These are phyloP conservation scores for Fusarium sp. DNA, from an alignment of 2,329 filamentous ascomycete species.

Conservation along the genomic window DNA sequence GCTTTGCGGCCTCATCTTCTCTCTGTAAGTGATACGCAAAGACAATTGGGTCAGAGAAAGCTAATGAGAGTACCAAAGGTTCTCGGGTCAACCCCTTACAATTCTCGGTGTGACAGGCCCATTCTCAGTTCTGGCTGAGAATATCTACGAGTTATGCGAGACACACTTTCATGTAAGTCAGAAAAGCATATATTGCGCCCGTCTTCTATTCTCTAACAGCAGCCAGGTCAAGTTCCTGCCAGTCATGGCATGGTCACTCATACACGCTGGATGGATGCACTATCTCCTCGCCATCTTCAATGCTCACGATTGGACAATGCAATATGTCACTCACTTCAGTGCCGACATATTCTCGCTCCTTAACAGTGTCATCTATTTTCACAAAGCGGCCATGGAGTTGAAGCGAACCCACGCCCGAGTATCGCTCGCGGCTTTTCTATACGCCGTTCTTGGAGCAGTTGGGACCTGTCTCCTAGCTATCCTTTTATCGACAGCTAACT, in stretches of 20 bases:
- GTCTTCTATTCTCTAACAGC: constrained; percentile 2
- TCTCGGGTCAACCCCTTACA: constrained; percentile 72
- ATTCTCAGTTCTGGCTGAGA: constrained; percentile 75
- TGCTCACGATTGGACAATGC: constrained; percentile 78
- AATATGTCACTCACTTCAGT: constrained; percentile 75
- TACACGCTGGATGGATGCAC: constrained; percentile 75
- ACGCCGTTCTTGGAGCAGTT: constrained; percentile 72
- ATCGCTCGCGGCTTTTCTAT: constrained; percentile 73
- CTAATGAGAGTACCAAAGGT: constrained; percentile 45
- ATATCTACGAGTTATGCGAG: constrained; percentile 70
- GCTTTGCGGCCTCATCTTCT: constrained; percentile 72
- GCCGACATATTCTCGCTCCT: constrained; percentile 75
- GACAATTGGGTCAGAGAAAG: background rate
- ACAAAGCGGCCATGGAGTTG: constrained; percentile 74
- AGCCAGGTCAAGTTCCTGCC: constrained; percentile 68
- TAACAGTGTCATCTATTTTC: constrained; percentile 77
- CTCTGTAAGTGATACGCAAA: constrained; percentile 58
- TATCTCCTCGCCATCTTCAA: constrained; percentile 74
- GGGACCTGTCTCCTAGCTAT: constrained; percentile 74
- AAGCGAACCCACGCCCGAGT: constrained; percentile 68
- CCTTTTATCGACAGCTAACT: constrained; percentile 70
- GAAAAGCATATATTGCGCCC: background rate
- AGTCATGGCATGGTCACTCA: constrained; percentile 76
- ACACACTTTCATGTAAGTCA: constrained; percentile 64
- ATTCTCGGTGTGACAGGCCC: constrained; percentile 75